Evolutionary conservation across 2,329 filamentous ascomycete species (phyloP), one percentile per base, ranked within the genome.

Genomic region (Dactylellina haptotyla): DNA sequence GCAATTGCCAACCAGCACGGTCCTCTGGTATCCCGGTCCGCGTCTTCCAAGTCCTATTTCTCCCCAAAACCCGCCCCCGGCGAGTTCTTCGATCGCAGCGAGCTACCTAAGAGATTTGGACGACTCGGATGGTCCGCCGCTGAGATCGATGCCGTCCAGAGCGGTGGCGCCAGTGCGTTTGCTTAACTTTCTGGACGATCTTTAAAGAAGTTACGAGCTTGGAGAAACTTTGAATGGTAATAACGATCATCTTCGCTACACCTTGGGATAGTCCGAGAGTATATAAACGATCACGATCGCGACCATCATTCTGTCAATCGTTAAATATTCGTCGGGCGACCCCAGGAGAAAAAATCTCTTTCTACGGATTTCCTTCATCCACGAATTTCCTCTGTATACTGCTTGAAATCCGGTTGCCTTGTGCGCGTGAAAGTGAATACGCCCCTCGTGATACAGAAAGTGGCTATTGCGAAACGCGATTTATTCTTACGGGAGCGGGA

Each of bases 61-160:
- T 26, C 39, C 2, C 56, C 61, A n/a, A 80, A 86, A 77, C 86
- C 93, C 37, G 85, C 86, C 71, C 82, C 87, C 79, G 94, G 94
- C 77, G 84, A 92, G 81, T 92, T 86, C 82, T 97, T 97, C 80
- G 95, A 98, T 82, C 88, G 93, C 78, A 91, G 88, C 77, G 91
- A 99, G 83, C 88, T 99, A 23, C 94, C 95, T 16, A 81, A 84
- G 75, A 88, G 94, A 78, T 99, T 97, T 87, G 88, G 89, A 79
- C 87, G 92, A 76, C 84, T 87, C 53, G 86, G 88, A 10, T 90
- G 93, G 83, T 89, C 87, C 37, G 82, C 89, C 77, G 88, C 89
- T 45, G 95, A 99, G 86, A 99, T 99, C 73, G 95, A 98, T 82
- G 93, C 93, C 20, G 87, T 99, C 79, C 93, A 97, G 87, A 95